Conservation (phyloP, 2,329 filamentous ascomycete genomes). For the Ramichloridium luteum region DNA sequence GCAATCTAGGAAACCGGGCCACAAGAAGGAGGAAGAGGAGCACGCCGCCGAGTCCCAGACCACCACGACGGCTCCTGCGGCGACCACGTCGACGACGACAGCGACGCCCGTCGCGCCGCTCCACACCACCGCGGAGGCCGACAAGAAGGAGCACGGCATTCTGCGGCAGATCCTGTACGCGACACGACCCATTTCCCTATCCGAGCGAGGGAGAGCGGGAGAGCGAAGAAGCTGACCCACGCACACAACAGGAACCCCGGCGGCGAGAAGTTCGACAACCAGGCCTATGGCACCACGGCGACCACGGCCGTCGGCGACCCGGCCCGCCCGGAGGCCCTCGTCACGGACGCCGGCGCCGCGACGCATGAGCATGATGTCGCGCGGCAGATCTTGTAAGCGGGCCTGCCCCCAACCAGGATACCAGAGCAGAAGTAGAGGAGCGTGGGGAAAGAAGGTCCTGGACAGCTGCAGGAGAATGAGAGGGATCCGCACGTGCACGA, state of each 20-base stretch:
- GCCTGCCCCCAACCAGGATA: no score
- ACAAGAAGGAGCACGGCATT: conserved; percentile 11
- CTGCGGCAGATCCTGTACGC: conserved; percentile 9
- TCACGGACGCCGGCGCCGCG: neutral
- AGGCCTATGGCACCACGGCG: neutral
- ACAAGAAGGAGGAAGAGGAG: neutral
- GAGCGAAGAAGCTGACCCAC: no score
- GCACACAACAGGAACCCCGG: conserved; percentile 10
- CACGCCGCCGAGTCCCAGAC: neutral
- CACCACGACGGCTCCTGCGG: neutral
- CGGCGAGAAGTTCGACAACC: conserved; percentile 8
- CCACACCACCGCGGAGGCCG: conserved; percentile 4
- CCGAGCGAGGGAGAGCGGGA: no score
- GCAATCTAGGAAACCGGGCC: neutral
- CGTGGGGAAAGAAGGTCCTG: no score
- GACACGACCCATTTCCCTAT: no score
- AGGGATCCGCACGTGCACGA: no score
- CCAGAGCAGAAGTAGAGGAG: no score
- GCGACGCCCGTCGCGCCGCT: conserved; percentile 4
- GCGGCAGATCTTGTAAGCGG: neutral
- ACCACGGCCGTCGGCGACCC: neutral
- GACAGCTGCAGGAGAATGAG: no score
- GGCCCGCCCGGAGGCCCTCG: neutral
- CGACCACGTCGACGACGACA: conserved; percentile 1
- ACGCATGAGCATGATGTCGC: neutral